These are phyloP conservation scores for Globisporangium barbulae DNA, from an alignment of 352 stramenopile species.

Conservation along the genomic window DNA sequence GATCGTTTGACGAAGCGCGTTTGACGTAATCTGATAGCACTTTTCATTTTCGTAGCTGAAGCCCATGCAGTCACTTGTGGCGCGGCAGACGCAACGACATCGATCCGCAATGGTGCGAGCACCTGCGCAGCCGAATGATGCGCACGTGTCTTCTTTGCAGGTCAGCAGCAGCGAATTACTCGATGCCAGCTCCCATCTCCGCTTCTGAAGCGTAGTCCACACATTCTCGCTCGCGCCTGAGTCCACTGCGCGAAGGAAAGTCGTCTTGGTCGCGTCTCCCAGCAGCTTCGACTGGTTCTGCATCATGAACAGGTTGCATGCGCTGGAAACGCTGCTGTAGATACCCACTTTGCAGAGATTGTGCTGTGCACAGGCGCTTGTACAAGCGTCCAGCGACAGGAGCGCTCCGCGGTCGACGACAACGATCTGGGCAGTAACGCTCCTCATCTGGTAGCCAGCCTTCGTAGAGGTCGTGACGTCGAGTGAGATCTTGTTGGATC, in stretches of 20 bases:
- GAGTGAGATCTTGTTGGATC: conserved; percentile 29
- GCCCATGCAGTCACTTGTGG: conserved; percentile 30
- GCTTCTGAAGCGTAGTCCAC: conserved; percentile 37
- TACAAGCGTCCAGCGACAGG: conserved; percentile 32
- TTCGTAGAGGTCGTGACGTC: conserved; percentile 35
- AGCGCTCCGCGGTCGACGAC: conserved; percentile 35
- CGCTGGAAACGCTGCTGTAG: conserved; percentile 25
- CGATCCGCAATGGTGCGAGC: conserved; percentile 35
- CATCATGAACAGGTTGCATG: conserved; percentile 49
- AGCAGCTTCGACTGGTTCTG: conserved; percentile 20
- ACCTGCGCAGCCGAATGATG: conserved; percentile 24
- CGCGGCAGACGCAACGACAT: conserved; percentile 44
- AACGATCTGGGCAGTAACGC: conserved; percentile 33
- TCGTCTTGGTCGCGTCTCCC: conserved; percentile 23
- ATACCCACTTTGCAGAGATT: conserved; percentile 43
- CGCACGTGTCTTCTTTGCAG: conserved; percentile 29
- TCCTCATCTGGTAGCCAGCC: conserved; percentile 37
- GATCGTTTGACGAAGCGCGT: conserved; percentile 37
- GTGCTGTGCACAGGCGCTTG: conserved; percentile 35
- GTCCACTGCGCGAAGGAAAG: conserved; percentile 29
- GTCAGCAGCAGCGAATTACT: conserved; percentile 29
- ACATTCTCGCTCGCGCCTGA: conserved; percentile 28
- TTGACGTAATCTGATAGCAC: conserved; percentile 36
- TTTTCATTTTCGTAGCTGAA: conserved; percentile 37
- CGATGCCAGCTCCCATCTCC: conserved; percentile 30